These are phyloP conservation scores for Dendrostoma leiphaemia DNA, from an alignment of 2,329 filamentous ascomycete genomes.

Conservation along the genomic window DNA sequence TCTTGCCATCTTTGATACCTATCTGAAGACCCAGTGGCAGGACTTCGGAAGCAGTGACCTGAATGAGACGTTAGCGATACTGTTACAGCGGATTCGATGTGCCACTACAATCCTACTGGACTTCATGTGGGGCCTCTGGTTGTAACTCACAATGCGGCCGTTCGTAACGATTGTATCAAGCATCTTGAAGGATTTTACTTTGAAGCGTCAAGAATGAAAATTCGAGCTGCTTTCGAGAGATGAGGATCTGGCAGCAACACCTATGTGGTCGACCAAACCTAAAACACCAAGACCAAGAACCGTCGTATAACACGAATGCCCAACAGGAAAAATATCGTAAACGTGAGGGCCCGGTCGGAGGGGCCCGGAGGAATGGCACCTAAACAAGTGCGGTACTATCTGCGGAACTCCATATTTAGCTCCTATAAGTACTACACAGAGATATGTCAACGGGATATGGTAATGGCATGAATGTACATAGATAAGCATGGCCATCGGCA, in stretches of 20 bases:
- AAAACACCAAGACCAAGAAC: background rate
- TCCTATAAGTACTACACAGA: background rate
- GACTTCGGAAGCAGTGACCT: slow-evolving; percentile 46
- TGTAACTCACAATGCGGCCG: slow-evolving; percentile 24
- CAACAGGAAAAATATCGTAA: background rate
- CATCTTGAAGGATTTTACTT: slow-evolving; percentile 17
- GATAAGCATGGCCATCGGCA: slow-evolving; percentile 1
- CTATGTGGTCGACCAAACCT: too few species aligned
- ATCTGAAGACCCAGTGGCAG: slow-evolving; percentile 42
- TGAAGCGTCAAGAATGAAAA: too few species aligned
- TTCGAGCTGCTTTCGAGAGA: too few species aligned
- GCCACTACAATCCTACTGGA: too few species aligned
- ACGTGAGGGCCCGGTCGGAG: background rate
- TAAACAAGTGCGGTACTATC: background rate
- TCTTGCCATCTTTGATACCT: slow-evolving; percentile 44
- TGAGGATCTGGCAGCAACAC: too few species aligned
- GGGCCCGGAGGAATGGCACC: background rate
- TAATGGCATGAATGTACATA: too few species aligned
- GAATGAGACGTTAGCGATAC: slow-evolving; percentile 5
- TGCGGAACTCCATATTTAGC: background rate
- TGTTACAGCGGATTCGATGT: too few species aligned
- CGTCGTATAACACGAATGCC: background rate
- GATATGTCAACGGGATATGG: background rate
- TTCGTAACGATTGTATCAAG: slow-evolving; percentile 24
- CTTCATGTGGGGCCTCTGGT: too few species aligned